A percentile compares a stretch with the other conserved stretches of the same genome.
Conservation (phyloP, 805 yeast species). For the Teunomyces pallodes region DNA sequence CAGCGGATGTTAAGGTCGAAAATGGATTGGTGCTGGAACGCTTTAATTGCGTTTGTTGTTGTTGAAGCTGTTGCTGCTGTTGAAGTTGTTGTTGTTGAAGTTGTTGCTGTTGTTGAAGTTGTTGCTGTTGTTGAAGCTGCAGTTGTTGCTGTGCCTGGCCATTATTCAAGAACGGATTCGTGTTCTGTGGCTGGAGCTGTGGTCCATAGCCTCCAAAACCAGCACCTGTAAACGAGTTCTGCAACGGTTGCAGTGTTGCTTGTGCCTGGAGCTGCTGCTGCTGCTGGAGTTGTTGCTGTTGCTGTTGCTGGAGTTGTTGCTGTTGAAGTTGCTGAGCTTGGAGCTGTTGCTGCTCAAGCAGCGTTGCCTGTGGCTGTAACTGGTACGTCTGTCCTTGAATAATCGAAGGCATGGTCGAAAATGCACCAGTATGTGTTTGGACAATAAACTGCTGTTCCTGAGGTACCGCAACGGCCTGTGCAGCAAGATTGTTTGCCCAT, state of each 20-base stretch:
- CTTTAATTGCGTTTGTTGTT: conserved; percentile 12
- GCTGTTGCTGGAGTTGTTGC: conserved; percentile 13
- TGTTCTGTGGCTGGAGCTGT: conserved; percentile 13
- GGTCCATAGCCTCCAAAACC: conserved; percentile 57
- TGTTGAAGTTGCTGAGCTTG: neutral
- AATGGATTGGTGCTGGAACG: conserved; percentile 39
- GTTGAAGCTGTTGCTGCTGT: conserved; percentile 6
- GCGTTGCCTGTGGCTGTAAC: conserved; percentile 5
- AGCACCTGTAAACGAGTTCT: conserved; percentile 45
- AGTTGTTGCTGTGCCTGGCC: conserved; percentile 6
- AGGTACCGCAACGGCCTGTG: conserved; percentile 17
- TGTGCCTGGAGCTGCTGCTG: conserved; percentile 9
- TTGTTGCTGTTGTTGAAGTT: conserved; percentile 8
- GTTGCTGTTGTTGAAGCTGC: conserved; percentile 17
- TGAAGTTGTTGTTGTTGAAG: conserved; percentile 11
- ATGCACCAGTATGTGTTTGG: conserved; percentile 1
- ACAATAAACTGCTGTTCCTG: conserved; percentile 15
- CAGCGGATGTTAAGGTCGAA: conserved; percentile 17
- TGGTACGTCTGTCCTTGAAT: conserved; percentile 11
- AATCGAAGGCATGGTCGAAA: conserved; percentile 14
- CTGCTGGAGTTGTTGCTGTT: conserved; percentile 13
- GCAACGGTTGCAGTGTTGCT: conserved; percentile 6
- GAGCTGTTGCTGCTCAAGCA: conserved; percentile 14
- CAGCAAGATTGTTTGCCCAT: conserved; percentile 28
- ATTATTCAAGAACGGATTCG: conserved; percentile 12